phyloP scores from a whole-genome alignment of 805 yeast genomes.

The Ogataea pilisensis region DNA sequence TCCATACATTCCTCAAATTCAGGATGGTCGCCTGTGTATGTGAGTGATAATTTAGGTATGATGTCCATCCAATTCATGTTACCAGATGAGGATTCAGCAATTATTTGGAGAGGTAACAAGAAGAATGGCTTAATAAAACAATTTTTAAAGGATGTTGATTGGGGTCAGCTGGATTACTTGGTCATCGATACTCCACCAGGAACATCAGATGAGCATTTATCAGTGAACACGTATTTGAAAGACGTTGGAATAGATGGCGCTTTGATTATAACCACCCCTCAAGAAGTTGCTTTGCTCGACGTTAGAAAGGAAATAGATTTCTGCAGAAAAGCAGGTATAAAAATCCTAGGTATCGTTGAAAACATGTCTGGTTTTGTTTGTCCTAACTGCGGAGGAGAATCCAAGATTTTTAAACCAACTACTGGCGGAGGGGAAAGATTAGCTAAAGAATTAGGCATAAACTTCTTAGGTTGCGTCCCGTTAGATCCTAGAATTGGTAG shows the following conservation, averaged over 20 bases:
- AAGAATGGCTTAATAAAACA: conserved; percentile 91
- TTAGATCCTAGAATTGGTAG: conserved; percentile 92
- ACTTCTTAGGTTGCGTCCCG: conserved; percentile 89
- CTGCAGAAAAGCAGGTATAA: conserved; percentile 86
- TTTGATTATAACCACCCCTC: conserved; percentile 91
- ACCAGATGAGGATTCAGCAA: conserved; percentile 88
- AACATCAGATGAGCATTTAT: conserved; percentile 93
- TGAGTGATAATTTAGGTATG: conserved; percentile 89
- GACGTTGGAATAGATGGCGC: conserved; percentile 96
- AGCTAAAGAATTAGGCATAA: conserved; percentile 73
- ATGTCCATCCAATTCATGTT: conserved; percentile 95
- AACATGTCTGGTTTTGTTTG: conserved; percentile 99
- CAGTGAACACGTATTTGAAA: conserved; percentile 82
- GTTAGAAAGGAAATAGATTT: conserved; percentile 95
- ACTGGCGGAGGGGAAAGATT: conserved; percentile 93
- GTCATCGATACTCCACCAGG: conserved; percentile 98
- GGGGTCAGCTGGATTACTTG: conserved; percentile 87
- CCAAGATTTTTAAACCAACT: conserved; percentile 87
- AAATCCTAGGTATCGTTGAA: conserved; percentile 85
- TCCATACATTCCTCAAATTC: conserved; percentile 81
- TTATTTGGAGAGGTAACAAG: conserved; percentile 97
- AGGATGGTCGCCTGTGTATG: conserved; percentile 97
- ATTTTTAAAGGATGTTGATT: conserved; percentile 88
- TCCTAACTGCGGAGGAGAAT: conserved; percentile 87
- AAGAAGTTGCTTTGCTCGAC: conserved; percentile 91